Conservation (phyloP, 148 eudicot species). For the Rheum nobile region DNA sequence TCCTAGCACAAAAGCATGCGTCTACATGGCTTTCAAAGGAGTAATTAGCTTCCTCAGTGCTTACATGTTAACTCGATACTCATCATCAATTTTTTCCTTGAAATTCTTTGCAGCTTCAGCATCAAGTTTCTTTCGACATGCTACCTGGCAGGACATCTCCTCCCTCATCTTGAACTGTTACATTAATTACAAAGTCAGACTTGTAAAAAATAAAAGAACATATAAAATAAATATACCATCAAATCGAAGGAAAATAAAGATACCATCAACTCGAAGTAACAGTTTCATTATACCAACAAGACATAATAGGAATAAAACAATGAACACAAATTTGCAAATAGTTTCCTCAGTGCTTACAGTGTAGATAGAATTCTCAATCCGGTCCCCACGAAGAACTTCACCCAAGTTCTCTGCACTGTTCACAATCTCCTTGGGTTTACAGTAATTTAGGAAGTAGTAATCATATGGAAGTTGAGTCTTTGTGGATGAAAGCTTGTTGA, state of each 20-base stretch:
- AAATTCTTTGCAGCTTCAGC: conserved; percentile 23
- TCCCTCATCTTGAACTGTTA: conserved; percentile 30
- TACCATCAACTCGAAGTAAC: not conserved
- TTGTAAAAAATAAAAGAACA: not conserved
- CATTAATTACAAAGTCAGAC: not conserved
- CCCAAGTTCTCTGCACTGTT: conserved; percentile 34
- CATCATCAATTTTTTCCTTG: conserved; percentile 32
- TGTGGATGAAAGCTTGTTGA: conserved; percentile 26
- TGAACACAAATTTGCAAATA: not conserved
- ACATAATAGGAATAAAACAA: not conserved
- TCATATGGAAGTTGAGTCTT: conserved; percentile 33
- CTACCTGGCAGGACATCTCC: conserved; percentile 19
- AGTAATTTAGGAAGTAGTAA: conserved; percentile 21
- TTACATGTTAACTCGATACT: conserved; percentile 26
- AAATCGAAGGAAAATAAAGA: not conserved
- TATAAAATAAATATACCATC: not conserved
- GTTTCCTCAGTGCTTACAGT: conserved; percentile 13
- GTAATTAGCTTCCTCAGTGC: not conserved
- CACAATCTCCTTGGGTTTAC: conserved; percentile 18
- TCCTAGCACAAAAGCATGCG: not conserved
- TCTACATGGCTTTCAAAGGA: not conserved
- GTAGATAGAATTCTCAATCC: conserved; percentile 29
- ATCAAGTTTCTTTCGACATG: conserved; percentile 18
- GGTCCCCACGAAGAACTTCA: conserved; percentile 36
- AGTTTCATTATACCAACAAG: not conserved